A percentile compares a stretch with the other conserved stretches of the same genome.
These are phyloP conservation scores for Ophiostoma fasciatum DNA, from an alignment of 2,329 filamentous ascomycete genomes.

Conservation along the genomic window DNA sequence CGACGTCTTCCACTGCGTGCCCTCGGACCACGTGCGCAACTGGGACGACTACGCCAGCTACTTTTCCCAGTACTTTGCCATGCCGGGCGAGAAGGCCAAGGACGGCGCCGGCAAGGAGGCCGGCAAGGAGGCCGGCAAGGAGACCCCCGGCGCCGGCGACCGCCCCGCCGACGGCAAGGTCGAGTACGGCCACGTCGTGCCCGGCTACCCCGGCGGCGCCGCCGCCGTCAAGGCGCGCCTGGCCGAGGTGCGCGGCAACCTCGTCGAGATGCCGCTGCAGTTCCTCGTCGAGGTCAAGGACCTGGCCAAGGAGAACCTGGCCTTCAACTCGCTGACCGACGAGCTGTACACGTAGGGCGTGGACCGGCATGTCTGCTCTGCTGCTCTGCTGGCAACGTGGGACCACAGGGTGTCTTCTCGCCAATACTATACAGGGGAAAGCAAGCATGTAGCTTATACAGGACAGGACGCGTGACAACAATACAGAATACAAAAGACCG, in stretches of 20 bases:
- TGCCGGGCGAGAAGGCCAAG: conserved; percentile 29
- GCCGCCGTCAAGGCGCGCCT: conserved; percentile 55
- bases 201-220: conserved; percentile 59
- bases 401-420: no score
- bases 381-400: no score
- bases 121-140: conserved; percentile 22
- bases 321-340: conserved; percentile 56
- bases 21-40: conserved; percentile 49
- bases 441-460: no score
- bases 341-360: conserved; percentile 51
- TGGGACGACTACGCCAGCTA: conserved; percentile 64
- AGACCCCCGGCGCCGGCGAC: conserved; percentile 24
- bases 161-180: conserved; percentile 31
- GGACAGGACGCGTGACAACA: neutral
- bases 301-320: conserved; percentile 68
- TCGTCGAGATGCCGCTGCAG: conserved; percentile 82
- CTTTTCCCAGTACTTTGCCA: conserved; percentile 52
- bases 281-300: conserved; percentile 74
- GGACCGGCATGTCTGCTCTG: no score
- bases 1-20: conserved; percentile 68
- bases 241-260: conserved; percentile 48
- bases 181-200: conserved; percentile 76
- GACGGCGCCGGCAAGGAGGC: conserved; percentile 23
- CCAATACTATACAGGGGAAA: no score
- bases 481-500: neutral